Evolutionary conservation across 495 filamentous ascomycete species (phyloP).

Genomic region (Bombardia bombarda): DNA sequence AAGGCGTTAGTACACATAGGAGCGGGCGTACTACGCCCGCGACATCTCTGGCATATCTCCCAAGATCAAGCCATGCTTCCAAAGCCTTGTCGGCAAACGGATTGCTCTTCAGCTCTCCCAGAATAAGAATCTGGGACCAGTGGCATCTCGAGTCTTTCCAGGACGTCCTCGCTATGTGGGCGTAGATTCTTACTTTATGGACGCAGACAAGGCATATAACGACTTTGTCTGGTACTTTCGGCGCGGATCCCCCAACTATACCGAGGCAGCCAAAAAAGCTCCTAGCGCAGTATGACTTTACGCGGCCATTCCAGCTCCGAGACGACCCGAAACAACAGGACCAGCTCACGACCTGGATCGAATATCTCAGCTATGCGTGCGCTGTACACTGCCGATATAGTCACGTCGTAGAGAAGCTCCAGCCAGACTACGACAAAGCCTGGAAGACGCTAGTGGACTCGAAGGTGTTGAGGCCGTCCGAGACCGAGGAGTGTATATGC

Average conservation of each 20-base stretch:
- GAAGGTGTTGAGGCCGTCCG: conserved; percentile 2
- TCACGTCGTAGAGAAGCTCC: background rate
- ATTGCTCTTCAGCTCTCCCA: too few relatives aligned
- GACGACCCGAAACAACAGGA: conserved; percentile 16
- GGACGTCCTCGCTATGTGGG: background rate
- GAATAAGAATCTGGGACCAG: too few relatives aligned
- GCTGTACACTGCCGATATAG: conserved; percentile 3
- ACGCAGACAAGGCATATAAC: background rate
- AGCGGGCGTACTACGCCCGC: too few relatives aligned
- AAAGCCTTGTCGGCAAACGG: too few relatives aligned
- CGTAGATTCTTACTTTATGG: background rate
- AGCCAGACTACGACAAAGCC: conserved; percentile 3
- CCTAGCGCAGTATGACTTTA: conserved; percentile 9
- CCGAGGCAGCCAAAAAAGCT: conserved; percentile 6
- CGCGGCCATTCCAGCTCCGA: conserved; percentile 11
- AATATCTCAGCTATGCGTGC: conserved; percentile 18
- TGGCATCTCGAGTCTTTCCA: too few relatives aligned
- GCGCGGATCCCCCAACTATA: conserved; percentile 2
- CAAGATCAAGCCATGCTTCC: too few relatives aligned
- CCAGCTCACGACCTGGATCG: conserved; percentile 24
- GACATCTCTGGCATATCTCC: too few relatives aligned
- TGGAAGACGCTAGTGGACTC: conserved; percentile 8
- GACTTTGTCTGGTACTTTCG: background rate
- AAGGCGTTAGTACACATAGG: too few relatives aligned
- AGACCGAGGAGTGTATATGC: conserved; percentile 7